Evolutionary conservation across 495 filamentous ascomycete species (phyloP).

Genomic region (Chaetomium fimeti): DNA sequence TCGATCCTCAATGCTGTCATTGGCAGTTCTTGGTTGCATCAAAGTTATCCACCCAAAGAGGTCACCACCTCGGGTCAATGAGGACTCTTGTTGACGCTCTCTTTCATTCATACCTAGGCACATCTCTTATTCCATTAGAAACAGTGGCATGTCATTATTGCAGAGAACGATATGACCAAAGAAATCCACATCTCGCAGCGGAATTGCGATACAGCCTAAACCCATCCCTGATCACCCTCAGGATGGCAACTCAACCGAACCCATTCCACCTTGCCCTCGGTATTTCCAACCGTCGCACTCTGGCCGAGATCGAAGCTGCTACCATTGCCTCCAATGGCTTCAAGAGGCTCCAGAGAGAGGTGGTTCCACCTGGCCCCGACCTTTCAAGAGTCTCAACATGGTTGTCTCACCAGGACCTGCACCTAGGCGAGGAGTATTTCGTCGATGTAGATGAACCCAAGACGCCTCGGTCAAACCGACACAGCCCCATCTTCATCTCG

Average conservation of each 20-base stretch:
- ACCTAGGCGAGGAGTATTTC: background rate
- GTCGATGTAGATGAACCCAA: background rate
- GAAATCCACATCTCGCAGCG: background rate
- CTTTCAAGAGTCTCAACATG: background rate
- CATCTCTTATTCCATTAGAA: background rate
- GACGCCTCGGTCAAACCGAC: background rate
- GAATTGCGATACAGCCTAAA: background rate
- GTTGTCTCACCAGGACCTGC: background rate
- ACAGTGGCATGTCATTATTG: background rate
- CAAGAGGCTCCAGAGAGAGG: background rate
- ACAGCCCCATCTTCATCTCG: background rate
- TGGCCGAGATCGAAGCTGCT: slow-evolving; percentile 3
- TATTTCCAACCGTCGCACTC: slow-evolving; percentile 6
- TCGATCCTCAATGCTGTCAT: background rate
- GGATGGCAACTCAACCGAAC: slow-evolving; percentile 10
- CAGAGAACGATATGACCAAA: background rate
- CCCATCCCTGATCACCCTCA: background rate
- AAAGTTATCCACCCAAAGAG: background rate
- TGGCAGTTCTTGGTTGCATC: background rate
- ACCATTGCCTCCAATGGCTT: background rate
- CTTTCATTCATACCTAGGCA: background rate
- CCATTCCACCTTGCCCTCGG: background rate
- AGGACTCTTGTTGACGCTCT: background rate
- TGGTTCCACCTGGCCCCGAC: background rate
- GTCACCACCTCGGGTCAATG: background rate